Percentiles rank a stretch among this genome's conserved stretches.
Evolutionary conservation across 2,329 filamentous ascomycete species (phyloP).

Genomic region (Fusarium ambrosium): DNA sequence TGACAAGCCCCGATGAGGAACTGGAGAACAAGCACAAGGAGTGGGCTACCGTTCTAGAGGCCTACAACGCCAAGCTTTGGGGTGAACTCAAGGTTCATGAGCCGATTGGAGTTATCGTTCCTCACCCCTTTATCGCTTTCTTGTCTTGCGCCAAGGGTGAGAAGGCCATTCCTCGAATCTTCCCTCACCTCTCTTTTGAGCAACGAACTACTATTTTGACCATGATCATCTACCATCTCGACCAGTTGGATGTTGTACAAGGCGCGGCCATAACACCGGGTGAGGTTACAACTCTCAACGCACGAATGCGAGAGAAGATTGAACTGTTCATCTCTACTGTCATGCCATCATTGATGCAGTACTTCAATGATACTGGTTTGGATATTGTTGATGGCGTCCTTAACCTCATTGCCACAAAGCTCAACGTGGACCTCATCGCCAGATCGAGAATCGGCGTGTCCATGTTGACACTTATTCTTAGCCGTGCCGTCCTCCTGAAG

Average conservation of each 20-base stretch:
- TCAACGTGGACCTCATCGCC: constrained; percentile 86
- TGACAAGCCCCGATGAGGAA: constrained; percentile 74
- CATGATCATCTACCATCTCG: constrained; percentile 94
- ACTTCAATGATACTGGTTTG: constrained; percentile 90
- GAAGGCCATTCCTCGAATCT: constrained; percentile 93
- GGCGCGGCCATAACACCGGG: constrained; percentile 81
- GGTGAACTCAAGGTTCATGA: constrained; percentile 90
- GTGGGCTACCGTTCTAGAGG: constrained; percentile 72
- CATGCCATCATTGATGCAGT: constrained; percentile 89
- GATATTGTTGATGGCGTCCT: constrained; percentile 92
- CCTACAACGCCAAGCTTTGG: constrained; percentile 88
- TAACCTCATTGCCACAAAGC: constrained; percentile 84
- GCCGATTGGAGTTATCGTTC: constrained; percentile 81
- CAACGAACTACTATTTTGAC: constrained; percentile 96
- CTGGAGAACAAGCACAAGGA: constrained; percentile 81
- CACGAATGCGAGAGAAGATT: constrained; percentile 87
- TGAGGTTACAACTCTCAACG: constrained; percentile 78
- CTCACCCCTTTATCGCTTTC: constrained; percentile 96
- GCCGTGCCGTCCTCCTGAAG: constrained; percentile 92
- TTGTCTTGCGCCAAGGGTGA: constrained; percentile 96
- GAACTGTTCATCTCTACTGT: constrained; percentile 91
- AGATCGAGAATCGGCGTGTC: constrained; percentile 90
- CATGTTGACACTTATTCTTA: constrained; percentile 93
- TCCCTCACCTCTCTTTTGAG: constrained; percentile 91
- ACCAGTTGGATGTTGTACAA: constrained; percentile 90